These are phyloP conservation scores for Fomes fomentarius DNA, from an alignment of 1,284 basidiomycete species.

Conservation along the genomic window DNA sequence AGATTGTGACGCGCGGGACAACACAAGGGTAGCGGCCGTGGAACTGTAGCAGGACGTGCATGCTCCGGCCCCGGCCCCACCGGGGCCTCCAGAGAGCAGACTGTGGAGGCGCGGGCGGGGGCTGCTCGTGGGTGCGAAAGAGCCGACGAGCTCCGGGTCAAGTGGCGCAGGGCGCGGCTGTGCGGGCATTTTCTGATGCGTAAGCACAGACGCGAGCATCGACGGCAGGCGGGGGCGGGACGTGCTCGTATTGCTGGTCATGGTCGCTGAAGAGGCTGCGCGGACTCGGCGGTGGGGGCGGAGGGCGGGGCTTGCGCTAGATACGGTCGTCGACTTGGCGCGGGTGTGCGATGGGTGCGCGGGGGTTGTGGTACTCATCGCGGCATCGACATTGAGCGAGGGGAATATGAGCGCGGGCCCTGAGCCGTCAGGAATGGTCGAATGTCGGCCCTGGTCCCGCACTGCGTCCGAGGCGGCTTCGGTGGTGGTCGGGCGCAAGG, in stretches of 20 bases:
- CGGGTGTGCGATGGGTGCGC: constrained; percentile 12
- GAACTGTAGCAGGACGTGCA: too few species aligned
- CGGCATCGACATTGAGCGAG: neutral
- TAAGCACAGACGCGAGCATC: constrained; percentile 22
- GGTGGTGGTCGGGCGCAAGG: constrained; percentile 1
- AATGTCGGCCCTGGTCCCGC: constrained; percentile 14
- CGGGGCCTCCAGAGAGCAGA: constrained; percentile 19
- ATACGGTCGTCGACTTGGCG: constrained; percentile 17
- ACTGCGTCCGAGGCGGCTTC: constrained; percentile 5
- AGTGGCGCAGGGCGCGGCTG: constrained; percentile 19
- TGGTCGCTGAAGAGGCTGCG: constrained; percentile 17
- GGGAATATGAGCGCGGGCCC: constrained; percentile 1
- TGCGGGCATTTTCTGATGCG: constrained; percentile 20
- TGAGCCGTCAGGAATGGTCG: neutral
- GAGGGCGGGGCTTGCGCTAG: neutral
- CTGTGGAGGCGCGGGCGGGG: constrained; percentile 29
- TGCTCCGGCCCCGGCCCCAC: constrained; percentile 1
- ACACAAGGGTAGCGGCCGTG: too few species aligned
- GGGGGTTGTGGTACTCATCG: neutral
- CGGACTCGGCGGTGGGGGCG: constrained; percentile 3
- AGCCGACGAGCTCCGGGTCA: constrained; percentile 30
- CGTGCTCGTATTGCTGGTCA: too few species aligned
- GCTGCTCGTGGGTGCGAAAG: constrained; percentile 34
- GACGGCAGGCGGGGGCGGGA: constrained; percentile 16
- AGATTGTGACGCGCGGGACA: too few species aligned